Base-by-base conservation (phyloP, 768 basidiomycete genomes). In the Tricholoma terreum region DNA sequence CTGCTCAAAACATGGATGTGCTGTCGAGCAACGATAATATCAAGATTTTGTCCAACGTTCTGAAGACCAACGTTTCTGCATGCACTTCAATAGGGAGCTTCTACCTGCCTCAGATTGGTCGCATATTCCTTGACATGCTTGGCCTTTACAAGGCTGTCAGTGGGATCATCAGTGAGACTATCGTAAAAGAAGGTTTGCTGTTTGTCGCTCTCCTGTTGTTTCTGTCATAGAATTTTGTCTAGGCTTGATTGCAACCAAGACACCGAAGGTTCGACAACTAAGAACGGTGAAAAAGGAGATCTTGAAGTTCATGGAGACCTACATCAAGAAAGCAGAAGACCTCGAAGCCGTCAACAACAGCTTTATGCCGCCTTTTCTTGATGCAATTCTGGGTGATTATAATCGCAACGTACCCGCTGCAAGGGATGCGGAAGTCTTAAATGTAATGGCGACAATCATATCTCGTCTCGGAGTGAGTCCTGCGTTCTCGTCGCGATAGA, bases 261-360 rank as follows among this genome's bases (percentile, higher is more conserved):
- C 95, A 2, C 95, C 96, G 8, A 97, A 97, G 80, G 85, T 98
- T 63, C 86, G 97, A 58, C 87, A 92, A 60, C 76, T 98, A 53
- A 82, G 97, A 59, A 98, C 96, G 3, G 95, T 99, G 64, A 98
- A 98, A 78, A 98, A 98, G 76, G 97, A 99, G 71, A 93, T 98
- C 46, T 73, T 99, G 62, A 95, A 94, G 77, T 75, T 98, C 52
- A 95, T 98, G 84, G 97, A 99, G 72, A 97, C 92, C 0, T 98
- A 98, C 71, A 89, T 98, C 72, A 91, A 87, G 75, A 95, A 94
- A 74, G 94, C 97, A 10, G 97, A 98, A 71, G 96, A 99, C 67
- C 80, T 97, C 33, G 96, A 98, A 51, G 84, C 90, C 11, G 92
- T 98, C 51, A 98, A 96, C 70, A 77, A 71, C 63, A 94, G 88